phyloP scores from a whole-genome alignment of 2,329 filamentous ascomycete species.

The Coniochaeta sp. region DNA sequence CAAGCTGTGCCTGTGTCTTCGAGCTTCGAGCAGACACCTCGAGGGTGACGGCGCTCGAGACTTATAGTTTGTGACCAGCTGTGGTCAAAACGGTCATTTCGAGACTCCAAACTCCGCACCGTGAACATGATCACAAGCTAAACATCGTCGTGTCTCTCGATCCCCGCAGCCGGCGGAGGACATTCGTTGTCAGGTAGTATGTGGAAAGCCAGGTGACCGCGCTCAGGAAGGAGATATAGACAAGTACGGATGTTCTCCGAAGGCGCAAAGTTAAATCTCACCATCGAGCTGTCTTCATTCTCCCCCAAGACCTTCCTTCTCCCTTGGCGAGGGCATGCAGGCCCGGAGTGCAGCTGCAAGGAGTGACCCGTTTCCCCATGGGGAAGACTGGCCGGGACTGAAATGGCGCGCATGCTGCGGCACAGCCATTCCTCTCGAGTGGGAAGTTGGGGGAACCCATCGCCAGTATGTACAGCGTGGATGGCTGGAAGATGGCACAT shows the following conservation, averaged over 20 bases:
- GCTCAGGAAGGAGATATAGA: conserved; percentile 26
- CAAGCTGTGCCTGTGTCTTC: not conserved
- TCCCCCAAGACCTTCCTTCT: not conserved
- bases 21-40: not conserved
- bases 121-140: not conserved
- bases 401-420: not conserved
- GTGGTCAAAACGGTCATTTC: not conserved
- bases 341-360: not conserved
- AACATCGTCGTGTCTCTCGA: not conserved
- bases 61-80: not conserved
- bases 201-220: conserved; percentile 13
- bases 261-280: not conserved
- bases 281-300: not conserved
- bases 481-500: not conserved
- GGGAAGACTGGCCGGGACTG: not conserved
- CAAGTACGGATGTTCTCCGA: conserved; percentile 8
- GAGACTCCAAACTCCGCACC: not conserved
- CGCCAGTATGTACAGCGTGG: not conserved
- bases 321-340: not conserved
- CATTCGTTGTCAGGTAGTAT: not conserved
- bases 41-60: not conserved
- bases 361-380: not conserved
- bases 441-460: not conserved
- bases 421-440: not conserved
- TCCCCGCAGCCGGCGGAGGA: not conserved